Percentiles rank a stretch among this genome's conserved stretches.
Evolutionary conservation across 2,329 filamentous ascomycete species (phyloP).

Genomic region (Colletotrichum cereale): DNA sequence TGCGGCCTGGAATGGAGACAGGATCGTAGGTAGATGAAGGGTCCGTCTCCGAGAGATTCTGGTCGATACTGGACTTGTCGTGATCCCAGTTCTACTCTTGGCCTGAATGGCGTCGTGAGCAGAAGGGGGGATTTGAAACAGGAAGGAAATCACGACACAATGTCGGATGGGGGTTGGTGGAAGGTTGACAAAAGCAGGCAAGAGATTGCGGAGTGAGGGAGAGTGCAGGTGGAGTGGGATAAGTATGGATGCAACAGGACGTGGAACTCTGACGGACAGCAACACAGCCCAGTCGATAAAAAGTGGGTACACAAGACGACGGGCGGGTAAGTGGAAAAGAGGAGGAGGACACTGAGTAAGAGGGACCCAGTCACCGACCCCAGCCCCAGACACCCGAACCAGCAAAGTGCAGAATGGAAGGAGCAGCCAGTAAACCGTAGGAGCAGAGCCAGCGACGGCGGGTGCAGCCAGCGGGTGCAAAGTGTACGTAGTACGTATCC

Average conservation of each 20-base stretch:
- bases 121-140: constrained; percentile 35
- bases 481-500: neutral
- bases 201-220: constrained; percentile 33
- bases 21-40: neutral
- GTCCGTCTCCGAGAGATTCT: neutral
- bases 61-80: neutral
- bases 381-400: constrained; percentile 9
- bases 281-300: constrained; percentile 36
- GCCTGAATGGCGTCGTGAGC: constrained; percentile 9
- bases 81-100: constrained; percentile 23
- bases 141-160: constrained; percentile 32
- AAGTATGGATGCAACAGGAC: constrained; percentile 38
- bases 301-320: constrained; percentile 34
- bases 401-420: constrained; percentile 18
- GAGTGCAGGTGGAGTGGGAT: constrained; percentile 42
- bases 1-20: constrained; percentile 30
- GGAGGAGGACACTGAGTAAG: constrained; percentile 15
- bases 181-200: constrained; percentile 28
- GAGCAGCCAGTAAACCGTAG: neutral
- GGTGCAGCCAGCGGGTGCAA: neutral
- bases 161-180: constrained; percentile 34
- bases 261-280: constrained; percentile 37
- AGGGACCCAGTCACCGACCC: constrained; percentile 17
- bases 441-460: neutral
- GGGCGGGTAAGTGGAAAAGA: constrained; percentile 29